phyloP scores from a whole-genome alignment of 2,329 filamentous ascomycete species.

The Gnomoniopsis sp. region DNA sequence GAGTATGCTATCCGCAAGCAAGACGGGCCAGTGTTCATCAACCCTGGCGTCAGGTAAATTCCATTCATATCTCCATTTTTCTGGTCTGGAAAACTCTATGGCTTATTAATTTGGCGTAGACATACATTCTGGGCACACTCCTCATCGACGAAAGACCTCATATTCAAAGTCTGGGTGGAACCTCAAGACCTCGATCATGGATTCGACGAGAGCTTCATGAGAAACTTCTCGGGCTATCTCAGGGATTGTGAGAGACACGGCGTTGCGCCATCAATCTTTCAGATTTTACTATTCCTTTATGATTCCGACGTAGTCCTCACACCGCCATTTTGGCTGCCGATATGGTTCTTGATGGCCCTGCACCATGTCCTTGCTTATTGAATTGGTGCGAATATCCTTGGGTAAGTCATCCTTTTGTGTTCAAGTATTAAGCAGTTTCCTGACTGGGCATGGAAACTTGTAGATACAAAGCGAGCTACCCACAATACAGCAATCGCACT shows the following conservation, averaged over 20 bases:
- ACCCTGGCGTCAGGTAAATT: slow-evolving; percentile 4
- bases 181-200: slow-evolving; percentile 13
- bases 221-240: slow-evolving; percentile 8
- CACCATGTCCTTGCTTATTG: slow-evolving; percentile 15
- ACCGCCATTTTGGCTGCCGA: slow-evolving; percentile 13
- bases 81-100: no score
- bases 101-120: background rate
- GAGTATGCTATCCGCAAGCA: slow-evolving; percentile 1
- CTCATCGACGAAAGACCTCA: slow-evolving; percentile 4
- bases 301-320: slow-evolving; percentile 6
- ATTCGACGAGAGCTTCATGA: slow-evolving; percentile 15
- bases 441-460: no score
- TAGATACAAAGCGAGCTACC: slow-evolving; percentile 10
- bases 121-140: slow-evolving; percentile 8
- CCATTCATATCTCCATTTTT: background rate
- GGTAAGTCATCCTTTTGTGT: background rate
- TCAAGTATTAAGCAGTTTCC: no score
- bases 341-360: slow-evolving; percentile 7
- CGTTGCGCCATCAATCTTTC: slow-evolving; percentile 12
- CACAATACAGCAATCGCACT: slow-evolving; percentile 3
- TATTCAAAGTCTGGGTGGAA: slow-evolving; percentile 13
- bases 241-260: slow-evolving; percentile 3
- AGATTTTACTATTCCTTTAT: slow-evolving; percentile 12
- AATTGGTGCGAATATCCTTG: slow-evolving; percentile 10
- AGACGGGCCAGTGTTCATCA: background rate